phyloP scores from a whole-genome alignment of 2,329 filamentous ascomycete genomes.

The Alternaria burnsii region DNA sequence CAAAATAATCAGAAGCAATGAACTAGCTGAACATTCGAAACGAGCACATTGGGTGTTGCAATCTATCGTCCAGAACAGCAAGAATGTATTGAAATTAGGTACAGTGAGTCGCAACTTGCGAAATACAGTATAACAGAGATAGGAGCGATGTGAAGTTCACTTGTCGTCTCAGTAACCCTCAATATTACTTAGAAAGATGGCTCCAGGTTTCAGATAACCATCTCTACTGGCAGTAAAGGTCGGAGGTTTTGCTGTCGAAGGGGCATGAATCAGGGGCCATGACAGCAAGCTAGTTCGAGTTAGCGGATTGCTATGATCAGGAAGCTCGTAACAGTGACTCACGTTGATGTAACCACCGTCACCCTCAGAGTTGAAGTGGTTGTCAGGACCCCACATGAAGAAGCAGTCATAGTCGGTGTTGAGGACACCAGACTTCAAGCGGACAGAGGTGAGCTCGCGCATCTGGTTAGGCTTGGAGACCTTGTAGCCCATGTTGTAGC shows the following conservation, averaged over 20 bases:
- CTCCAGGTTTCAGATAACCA: not conserved
- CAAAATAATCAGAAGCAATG: too few relatives aligned
- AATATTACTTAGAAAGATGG: not conserved
- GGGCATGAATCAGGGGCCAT: not conserved
- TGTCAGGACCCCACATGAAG: conserved; percentile 1
- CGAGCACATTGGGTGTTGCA: too few relatives aligned
- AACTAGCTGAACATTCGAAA: too few relatives aligned
- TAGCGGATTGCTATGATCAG: not conserved
- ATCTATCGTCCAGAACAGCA: not conserved
- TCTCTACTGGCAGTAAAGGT: conserved; percentile 4
- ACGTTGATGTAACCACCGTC: conserved; percentile 7
- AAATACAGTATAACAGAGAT: not conserved
- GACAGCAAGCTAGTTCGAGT: not conserved
- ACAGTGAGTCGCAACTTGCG: not conserved
- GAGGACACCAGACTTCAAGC: not conserved
- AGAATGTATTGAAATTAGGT: not conserved
- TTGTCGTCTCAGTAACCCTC: not conserved
- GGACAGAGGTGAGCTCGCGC: conserved; percentile 1
- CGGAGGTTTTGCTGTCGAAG: not conserved
- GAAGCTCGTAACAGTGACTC: not conserved
- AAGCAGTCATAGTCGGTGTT: conserved; percentile 7
- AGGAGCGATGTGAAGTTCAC: not conserved
- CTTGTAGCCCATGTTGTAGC: conserved; percentile 3
- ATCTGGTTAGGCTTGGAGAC: conserved; percentile 4
- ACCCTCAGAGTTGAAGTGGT: not conserved